phyloP scores from a whole-genome alignment of 371 early-diverging fungal species.

The Synchytrium microbalum region DNA sequence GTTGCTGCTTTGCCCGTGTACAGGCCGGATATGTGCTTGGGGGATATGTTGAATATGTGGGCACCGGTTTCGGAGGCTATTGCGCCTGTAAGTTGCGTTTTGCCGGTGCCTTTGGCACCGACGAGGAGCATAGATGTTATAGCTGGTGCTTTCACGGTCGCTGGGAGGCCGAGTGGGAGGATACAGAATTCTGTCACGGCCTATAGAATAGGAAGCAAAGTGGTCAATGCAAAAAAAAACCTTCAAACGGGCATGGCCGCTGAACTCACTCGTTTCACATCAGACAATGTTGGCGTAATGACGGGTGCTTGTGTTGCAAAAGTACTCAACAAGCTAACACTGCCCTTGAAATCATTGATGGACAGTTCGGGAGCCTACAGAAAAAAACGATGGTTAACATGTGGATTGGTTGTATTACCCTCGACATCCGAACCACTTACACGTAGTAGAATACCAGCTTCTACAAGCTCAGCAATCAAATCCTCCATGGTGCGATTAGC shows the following conservation, averaged over 20 bases:
- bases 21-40: slow-evolving; percentile 44
- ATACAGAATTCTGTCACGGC: slow-evolving; percentile 40
- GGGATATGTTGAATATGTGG: slow-evolving; percentile 42
- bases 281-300: slow-evolving; percentile 35
- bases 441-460: slow-evolving; percentile 41
- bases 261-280: slow-evolving; percentile 30
- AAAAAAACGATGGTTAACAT: no score
- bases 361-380: not conserved
- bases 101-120: slow-evolving; percentile 40
- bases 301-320: slow-evolving; percentile 24
- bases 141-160: slow-evolving; percentile 19
- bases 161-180: slow-evolving; percentile 37
- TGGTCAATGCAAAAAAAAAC: slow-evolving; percentile 5
- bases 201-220: slow-evolving; percentile 13
- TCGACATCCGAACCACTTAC: no score
- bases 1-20: slow-evolving; percentile 40
- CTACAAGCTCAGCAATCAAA: slow-evolving; percentile 43
- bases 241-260: not conserved
- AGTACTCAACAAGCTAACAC: slow-evolving; percentile 28
- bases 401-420: no score
- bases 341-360: slow-evolving; percentile 32
- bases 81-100: slow-evolving; percentile 38
- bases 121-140: slow-evolving; percentile 24
- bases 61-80: slow-evolving; percentile 43
- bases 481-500: slow-evolving; percentile 49